Base-by-base conservation (phyloP, 345 rosid genomes). In the Rhodamnia rubescens region DNA sequence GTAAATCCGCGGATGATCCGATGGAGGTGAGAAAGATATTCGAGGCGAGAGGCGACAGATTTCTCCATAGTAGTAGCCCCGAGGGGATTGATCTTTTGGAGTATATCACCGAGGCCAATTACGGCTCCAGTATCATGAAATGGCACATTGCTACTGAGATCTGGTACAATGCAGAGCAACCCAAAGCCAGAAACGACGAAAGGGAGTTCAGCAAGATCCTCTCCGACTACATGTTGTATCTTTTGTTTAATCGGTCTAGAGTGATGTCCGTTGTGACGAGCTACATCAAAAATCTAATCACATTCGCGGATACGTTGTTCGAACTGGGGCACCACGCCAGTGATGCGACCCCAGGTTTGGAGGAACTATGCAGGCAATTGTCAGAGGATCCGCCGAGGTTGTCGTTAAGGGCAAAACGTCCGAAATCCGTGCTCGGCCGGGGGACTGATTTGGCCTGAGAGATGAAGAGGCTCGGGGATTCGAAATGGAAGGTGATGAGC, bases 371-470 rank as follows among this genome's bases (percentile, higher is more conserved):
- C 47, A 44, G 47, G 47, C 47, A 44, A 7, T 7, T 44, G 47
- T 44, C 47, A 5, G 9, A 44, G 47, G 8, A 44, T 44, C 8
- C 8, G 47, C 47, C 47, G 47, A 7, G 47, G 47, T 5, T 44
- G 47, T 44, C 47, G 47, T 6, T 7, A 4, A 1, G 1, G 8
- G 47, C 47, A 44, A 44, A 44, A 44, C 29, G 2, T 56, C 11
- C 14, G 7, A 26, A 57, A 57, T 57, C 64, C 29, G 12, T 11
- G 64, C 64, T 57, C 7, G 1, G 1, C 0, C 0, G 2, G 3
- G 61, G 32, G 3, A 11, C 7, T 2, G 0, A 0, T 11, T 26
- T 26, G 12, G 32, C 8, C 12, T 0, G 5, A 26, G 3, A 2
- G 29, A 58, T 58, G 7, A 0, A 5, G 12, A 0, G 0, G 3